Conservation (phyloP, 257 asterid genomes). For the Jacaranda copaia region DNA sequence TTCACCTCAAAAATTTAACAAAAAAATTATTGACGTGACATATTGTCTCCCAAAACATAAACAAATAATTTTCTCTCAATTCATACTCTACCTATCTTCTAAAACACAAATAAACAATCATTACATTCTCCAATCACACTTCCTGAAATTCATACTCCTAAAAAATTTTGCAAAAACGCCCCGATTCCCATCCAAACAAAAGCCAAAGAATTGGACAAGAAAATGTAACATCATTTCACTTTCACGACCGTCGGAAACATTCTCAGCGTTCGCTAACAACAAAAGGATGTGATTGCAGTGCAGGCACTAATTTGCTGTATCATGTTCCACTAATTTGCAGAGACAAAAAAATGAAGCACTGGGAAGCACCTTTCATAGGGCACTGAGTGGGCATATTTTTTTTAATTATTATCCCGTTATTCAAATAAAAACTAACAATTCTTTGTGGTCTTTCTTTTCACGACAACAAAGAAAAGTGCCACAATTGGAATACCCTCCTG, state of each 20-base stretch:
- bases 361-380: conserved; percentile 38
- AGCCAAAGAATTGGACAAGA: conserved; percentile 29
- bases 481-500: conserved; percentile 20
- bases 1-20: too few relatives aligned
- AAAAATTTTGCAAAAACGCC: too few relatives aligned
- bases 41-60: too few relatives aligned
- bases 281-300: conserved; percentile 43
- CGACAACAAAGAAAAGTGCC: conserved; percentile 17
- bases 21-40: too few relatives aligned
- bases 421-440: conserved; percentile 8
- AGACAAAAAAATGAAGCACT: conserved; percentile 44
- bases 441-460: conserved; percentile 1
- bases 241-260: conserved; percentile 39
- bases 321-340: conserved; percentile 48
- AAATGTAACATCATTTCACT: conserved; percentile 33
- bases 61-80: too few relatives aligned
- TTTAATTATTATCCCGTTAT: conserved; percentile 11
- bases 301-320: conserved; percentile 43
- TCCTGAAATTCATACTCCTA: too few relatives aligned
- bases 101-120: too few relatives aligned
- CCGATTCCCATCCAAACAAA: too few relatives aligned
- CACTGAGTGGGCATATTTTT: conserved; percentile 37
- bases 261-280: conserved; percentile 40
- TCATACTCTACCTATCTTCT: too few relatives aligned
- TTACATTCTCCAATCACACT: too few relatives aligned